Conservation (phyloP, 2,329 filamentous ascomycete species). For the Cladophialophora immunda region DNA sequence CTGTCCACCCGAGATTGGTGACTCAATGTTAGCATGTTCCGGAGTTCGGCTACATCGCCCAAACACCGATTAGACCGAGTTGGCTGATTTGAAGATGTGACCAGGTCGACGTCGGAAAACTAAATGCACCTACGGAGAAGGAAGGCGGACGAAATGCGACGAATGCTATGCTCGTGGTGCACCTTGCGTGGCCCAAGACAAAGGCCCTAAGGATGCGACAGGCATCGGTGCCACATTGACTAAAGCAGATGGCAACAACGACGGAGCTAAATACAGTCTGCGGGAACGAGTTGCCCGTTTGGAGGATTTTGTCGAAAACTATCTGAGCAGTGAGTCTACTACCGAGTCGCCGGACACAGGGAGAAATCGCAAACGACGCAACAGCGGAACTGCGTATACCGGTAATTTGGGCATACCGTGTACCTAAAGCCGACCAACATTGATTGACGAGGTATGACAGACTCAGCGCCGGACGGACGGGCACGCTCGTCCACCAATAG, state of each 20-base stretch:
- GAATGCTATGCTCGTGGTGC: slow-evolving; percentile 18
- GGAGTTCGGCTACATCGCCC: not conserved
- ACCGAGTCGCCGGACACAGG: not conserved
- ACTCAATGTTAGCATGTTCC: not conserved
- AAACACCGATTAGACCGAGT: not conserved
- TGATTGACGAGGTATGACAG: not conserved
- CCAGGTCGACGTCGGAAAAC: slow-evolving; percentile 17
- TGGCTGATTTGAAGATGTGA: not conserved
- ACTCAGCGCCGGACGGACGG: not conserved
- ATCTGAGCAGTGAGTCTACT: slow-evolving; percentile 7
- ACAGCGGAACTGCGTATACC: not conserved
- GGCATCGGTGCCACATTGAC: not conserved
- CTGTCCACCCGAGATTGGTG: not conserved
- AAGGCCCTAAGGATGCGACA: not conserved
- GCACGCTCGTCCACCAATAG: not conserved
- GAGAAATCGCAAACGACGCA: not conserved
- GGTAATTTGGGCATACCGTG: not conserved
- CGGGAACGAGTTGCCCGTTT: slow-evolving; percentile 16
- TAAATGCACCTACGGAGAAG: slow-evolving; percentile 5
- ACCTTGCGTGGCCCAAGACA: slow-evolving; percentile 11
- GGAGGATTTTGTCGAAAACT: slow-evolving; percentile 11
- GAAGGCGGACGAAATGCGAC: slow-evolving; percentile 2
- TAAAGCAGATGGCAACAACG: not conserved
- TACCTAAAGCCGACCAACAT: not conserved
- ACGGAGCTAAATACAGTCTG: slow-evolving; percentile 15